phyloP scores from a whole-genome alignment of 2,329 filamentous ascomycete species.

The Teratosphaeria pseudoeucalypti region DNA sequence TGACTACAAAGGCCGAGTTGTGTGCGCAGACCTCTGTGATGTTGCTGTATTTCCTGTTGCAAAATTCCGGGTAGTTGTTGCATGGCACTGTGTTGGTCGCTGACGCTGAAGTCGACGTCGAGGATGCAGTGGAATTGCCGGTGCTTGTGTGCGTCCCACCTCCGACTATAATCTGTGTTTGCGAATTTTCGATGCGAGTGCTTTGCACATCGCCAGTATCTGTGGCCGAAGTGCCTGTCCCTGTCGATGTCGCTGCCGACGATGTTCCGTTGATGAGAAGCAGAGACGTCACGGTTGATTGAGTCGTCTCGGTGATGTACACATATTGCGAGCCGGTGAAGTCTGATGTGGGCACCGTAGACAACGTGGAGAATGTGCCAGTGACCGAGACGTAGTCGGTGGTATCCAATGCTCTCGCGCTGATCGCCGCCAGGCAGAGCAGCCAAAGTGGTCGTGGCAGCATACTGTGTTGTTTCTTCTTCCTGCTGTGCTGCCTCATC shows the following conservation, averaged over 20 bases:
- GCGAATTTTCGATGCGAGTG: conserved; percentile 11
- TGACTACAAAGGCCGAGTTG: conserved; percentile 67
- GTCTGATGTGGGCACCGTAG: conserved; percentile 12
- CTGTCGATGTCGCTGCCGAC: conserved; percentile 29
- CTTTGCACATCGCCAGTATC: conserved; percentile 18
- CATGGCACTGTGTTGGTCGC: conserved; percentile 67
- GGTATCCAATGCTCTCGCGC: conserved; percentile 20
- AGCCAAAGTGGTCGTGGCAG: conserved; percentile 20
- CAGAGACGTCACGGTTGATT: conserved; percentile 11
- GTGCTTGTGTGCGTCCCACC: conserved; percentile 2
- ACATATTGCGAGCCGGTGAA: conserved; percentile 20
- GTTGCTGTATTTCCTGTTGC: conserved; percentile 66
- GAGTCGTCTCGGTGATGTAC: conserved; percentile 17
- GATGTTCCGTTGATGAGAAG: conserved; percentile 1
- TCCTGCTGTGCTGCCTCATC: not conserved
- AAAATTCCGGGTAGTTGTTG: conserved; percentile 65
- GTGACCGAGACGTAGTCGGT: conserved; percentile 16
- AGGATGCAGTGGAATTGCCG: conserved; percentile 16
- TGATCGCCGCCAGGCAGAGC: conserved; percentile 25
- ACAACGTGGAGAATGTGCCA: conserved; percentile 13
- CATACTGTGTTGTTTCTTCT: conserved; percentile 13
- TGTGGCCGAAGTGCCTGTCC: conserved; percentile 35
- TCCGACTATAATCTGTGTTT: conserved; percentile 13
- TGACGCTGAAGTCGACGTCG: conserved; percentile 16
- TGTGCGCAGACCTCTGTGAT: conserved; percentile 69